Conservation (phyloP, 768 basidiomycete genomes). For the Phlegmacium glaucopus region DNA sequence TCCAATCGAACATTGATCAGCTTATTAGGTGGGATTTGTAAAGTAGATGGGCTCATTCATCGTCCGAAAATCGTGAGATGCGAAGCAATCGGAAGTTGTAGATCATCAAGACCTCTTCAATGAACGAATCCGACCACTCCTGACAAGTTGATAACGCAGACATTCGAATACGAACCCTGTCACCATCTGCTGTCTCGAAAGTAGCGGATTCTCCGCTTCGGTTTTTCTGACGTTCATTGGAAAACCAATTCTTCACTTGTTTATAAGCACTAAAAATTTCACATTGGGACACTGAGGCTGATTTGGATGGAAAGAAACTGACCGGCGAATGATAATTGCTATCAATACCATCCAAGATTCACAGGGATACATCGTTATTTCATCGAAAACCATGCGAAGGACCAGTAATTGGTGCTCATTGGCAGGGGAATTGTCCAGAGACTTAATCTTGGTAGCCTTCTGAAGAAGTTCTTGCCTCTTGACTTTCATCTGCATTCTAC, state of each 20-base stretch:
- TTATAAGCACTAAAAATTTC: slow-evolving; percentile 45
- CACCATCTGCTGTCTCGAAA: slow-evolving; percentile 34
- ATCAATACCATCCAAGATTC: slow-evolving; percentile 60
- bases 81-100: slow-evolving; percentile 43
- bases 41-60: slow-evolving; percentile 14
- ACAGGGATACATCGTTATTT: slow-evolving; percentile 63
- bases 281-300: slow-evolving; percentile 2
- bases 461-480: slow-evolving; percentile 32
- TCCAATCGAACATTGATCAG: too few relatives aligned
- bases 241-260: slow-evolving; percentile 68
- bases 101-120: slow-evolving; percentile 60
- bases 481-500: slow-evolving; percentile 28
- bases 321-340: slow-evolving; percentile 56
- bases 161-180: slow-evolving; percentile 46
- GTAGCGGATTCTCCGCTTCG: slow-evolving; percentile 37
- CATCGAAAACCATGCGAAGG: slow-evolving; percentile 60
- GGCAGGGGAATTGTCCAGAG: slow-evolving; percentile 53
- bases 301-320: slow-evolving; percentile 11
- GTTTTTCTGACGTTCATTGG: slow-evolving; percentile 55
- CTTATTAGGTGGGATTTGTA: too few relatives aligned
- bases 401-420: slow-evolving; percentile 54
- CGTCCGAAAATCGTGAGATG: slow-evolving; percentile 19
- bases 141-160: slow-evolving; percentile 45
- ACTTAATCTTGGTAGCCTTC: slow-evolving; percentile 37
- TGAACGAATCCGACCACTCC: slow-evolving; percentile 60